Base-by-base conservation (phyloP, 2,329 filamentous ascomycete species). In the Ceratocystis huliohia region DNA sequence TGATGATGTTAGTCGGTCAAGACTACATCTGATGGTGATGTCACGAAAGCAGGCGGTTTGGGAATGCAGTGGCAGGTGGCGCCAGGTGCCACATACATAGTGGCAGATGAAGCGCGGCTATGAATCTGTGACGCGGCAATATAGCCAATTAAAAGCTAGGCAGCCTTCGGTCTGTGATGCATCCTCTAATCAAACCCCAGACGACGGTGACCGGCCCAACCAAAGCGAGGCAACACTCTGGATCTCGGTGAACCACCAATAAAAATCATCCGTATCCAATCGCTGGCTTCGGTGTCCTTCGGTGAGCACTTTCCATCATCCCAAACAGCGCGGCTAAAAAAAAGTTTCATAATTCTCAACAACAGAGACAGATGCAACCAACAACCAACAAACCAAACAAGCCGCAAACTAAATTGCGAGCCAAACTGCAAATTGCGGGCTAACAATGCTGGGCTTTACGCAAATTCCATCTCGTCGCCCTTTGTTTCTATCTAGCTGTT, bases 401-500 rank as follows among this genome's bases (percentile, higher is more conserved):
- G 10, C 37, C 5, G 37, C 37, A 41, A 41, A 41, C 37, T 10
- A 41, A 10, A 41, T 41, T 41, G 37, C 37, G 15, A 13, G 37
- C 37, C 48, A 53, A 28, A 41, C 37, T 41, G n/a, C 48, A 53
- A 53, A 59, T 33, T 59, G 17, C 28, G 17, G 28, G 30, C 30
- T n/a, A 30, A 59, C 25, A 59, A 59, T 59, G 56, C 28, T 59
- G 28, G 37, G 56, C 56, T 59, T 59, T 30, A 37, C 15, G 56
- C 56, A 30, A 33, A 59, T 59, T 59, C 56, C 56, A 59, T 30
- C 56, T 37, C 20, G 56, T 20, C 30, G 13, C 56, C 56, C 56
- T 59, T 15, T 30, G 25, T 30, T 59, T n/a, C 25, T 25, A 30
- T 37, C 30, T n/a, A 20, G 22, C n/a, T 3, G 7, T n/a, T 59